Percentiles rank a stretch among this genome's conserved stretches.
Evolutionary conservation across 1,284 basidiomycete genomes (phyloP).

Genomic region (Trichosporon faecale): DNA sequence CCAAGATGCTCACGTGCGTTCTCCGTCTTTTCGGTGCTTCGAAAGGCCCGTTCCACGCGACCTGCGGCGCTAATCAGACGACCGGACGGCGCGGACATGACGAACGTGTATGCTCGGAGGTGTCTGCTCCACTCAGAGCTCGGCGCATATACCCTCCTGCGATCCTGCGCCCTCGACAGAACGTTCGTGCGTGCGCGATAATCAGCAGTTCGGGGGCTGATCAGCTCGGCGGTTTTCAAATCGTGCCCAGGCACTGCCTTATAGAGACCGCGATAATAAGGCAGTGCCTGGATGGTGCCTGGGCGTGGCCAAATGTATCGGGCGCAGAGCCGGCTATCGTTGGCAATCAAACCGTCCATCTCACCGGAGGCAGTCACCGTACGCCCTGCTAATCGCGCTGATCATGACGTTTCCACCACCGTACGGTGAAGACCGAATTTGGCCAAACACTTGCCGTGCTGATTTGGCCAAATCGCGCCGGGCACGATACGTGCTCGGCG

Average conservation of each 20-base stretch:
- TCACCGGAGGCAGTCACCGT: background rate
- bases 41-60: too few relatives aligned
- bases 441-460: conserved; percentile 1
- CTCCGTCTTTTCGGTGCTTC: too few relatives aligned
- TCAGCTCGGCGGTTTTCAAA: background rate
- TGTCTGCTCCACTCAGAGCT: background rate
- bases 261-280: conserved; percentile 1
- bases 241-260: conserved; percentile 13
- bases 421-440: too few relatives aligned
- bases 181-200: background rate
- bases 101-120: background rate
- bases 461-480: background rate
- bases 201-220: background rate
- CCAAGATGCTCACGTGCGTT: too few relatives aligned
- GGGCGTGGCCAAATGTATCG: background rate
- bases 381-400: too few relatives aligned
- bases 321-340: background rate
- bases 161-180: background rate
- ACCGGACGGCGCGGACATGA: background rate
- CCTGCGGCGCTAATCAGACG: background rate
- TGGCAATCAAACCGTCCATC: background rate
- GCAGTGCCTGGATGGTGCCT: conserved; percentile 11
- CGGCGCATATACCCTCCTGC: background rate
- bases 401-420: background rate
- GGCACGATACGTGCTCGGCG: background rate